Conservation (phyloP, 352 stramenopile species). For the Aphanomyces euteiches region DNA sequence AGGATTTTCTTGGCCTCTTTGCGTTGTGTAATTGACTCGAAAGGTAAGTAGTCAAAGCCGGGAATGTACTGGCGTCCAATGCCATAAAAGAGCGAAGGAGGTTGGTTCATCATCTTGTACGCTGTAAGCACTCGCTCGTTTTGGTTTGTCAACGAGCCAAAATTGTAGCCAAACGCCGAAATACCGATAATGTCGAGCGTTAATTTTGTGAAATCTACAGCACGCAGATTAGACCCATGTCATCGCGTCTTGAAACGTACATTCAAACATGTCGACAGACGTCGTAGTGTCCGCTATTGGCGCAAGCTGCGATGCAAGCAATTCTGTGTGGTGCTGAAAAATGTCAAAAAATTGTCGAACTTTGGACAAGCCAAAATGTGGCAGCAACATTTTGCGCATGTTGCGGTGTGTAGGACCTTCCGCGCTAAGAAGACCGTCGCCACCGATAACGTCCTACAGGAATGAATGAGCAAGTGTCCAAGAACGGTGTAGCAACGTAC, state of each 20-base stretch:
- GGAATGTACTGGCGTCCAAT: constrained; percentile 5
- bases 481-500: background rate
- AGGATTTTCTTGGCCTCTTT: constrained; percentile 22
- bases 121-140: background rate
- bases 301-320: background rate
- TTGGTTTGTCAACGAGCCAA: constrained; percentile 10
- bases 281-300: background rate
- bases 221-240: background rate
- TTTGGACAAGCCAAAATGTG: constrained; percentile 29
- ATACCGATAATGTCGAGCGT: constrained; percentile 28
- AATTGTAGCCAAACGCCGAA: constrained; percentile 29
- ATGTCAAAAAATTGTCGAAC: constrained; percentile 19
- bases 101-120: constrained; percentile 28
- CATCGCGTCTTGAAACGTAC: background rate
- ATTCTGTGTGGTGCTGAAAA: constrained; percentile 2
- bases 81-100: constrained; percentile 5
- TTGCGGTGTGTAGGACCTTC: constrained; percentile 13
- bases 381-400: constrained; percentile 28
- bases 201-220: constrained; percentile 24
- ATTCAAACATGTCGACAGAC: constrained; percentile 25
- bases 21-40: background rate
- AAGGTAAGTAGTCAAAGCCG: constrained; percentile 6
- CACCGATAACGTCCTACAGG: constrained; percentile 19
- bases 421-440: constrained; percentile 25
- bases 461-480: background rate